phyloP scores from a whole-genome alignment of 371 early-diverging fungal species.

The Mortierella sp. region DNA sequence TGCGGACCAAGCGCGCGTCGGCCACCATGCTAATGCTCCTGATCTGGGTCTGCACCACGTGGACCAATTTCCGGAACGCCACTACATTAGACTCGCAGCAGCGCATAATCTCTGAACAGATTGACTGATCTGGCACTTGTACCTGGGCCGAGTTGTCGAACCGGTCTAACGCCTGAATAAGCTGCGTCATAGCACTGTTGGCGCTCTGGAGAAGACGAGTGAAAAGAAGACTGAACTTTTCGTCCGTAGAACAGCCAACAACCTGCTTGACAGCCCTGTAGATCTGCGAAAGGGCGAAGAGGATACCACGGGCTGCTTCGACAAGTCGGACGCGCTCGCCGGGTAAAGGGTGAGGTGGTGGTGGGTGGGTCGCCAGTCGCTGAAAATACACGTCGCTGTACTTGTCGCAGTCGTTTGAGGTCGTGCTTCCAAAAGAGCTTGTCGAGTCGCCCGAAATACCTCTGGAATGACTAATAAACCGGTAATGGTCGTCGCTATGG shows the following conservation, averaged over 20 bases:
- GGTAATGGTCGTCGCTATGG: slow-evolving; percentile 46
- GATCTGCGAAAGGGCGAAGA: slow-evolving; percentile 54
- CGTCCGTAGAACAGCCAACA: slow-evolving; percentile 45
- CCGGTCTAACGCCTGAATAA: slow-evolving; percentile 50
- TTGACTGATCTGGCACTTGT: slow-evolving; percentile 39
- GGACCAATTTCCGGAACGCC: slow-evolving; percentile 46
- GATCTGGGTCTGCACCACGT: slow-evolving; percentile 46
- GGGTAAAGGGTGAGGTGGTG: slow-evolving; percentile 30
- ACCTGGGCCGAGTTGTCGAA: slow-evolving; percentile 50
- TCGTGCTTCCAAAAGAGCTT: slow-evolving; percentile 43
- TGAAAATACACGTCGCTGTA: slow-evolving; percentile 54
- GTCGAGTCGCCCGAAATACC: slow-evolving; percentile 53
- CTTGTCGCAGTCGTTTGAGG: slow-evolving; percentile 53
- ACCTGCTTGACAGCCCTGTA: slow-evolving; percentile 56
- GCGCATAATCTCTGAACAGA: slow-evolving; percentile 44
- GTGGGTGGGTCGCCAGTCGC: slow-evolving; percentile 40
- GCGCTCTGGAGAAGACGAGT: slow-evolving; percentile 41
- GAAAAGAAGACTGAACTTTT: slow-evolving; percentile 39
- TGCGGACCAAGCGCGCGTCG: slow-evolving; percentile 63
- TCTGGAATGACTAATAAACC: slow-evolving; percentile 49
- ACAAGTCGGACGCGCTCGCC: slow-evolving; percentile 39
- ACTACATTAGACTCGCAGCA: slow-evolving; percentile 49
- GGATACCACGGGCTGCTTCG: slow-evolving; percentile 55
- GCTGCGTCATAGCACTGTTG: slow-evolving; percentile 36
- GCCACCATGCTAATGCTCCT: slow-evolving; percentile 37